Evolutionary conservation across 441 rosid species (phyloP).

Genomic region (Populus hybrid): DNA sequence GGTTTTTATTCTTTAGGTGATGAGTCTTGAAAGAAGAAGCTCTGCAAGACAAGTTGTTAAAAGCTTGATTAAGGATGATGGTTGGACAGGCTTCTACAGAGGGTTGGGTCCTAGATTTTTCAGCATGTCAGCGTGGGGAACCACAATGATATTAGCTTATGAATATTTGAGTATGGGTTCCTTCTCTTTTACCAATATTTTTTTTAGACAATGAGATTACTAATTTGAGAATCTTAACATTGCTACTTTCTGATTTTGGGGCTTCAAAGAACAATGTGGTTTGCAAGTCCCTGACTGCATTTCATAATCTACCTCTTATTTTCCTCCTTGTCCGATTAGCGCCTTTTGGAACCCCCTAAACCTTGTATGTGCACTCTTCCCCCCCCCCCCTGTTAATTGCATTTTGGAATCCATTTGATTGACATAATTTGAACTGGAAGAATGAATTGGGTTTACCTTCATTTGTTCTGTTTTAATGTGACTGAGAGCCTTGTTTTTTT

Average conservation of each 20-base stretch:
- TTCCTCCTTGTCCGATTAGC: too few relatives aligned
- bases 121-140: constrained; percentile 91
- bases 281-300: background rate
- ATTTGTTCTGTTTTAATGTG: background rate
- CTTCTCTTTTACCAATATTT: background rate
- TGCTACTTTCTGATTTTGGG: background rate
- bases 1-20: background rate
- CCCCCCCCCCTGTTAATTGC: background rate
- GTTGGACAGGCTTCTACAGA: constrained; percentile 80
- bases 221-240: background rate
- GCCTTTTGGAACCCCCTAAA: background rate
- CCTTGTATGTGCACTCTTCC: background rate
- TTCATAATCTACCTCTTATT: too few relatives aligned
- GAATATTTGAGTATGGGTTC: constrained; percentile 57
- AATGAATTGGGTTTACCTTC: background rate
- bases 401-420: background rate
- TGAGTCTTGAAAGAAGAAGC: constrained; percentile 42
- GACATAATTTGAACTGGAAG: background rate
- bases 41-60: constrained; percentile 67
- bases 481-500: background rate
- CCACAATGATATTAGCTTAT: constrained; percentile 91
- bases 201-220: background rate
- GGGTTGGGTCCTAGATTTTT: constrained; percentile 92
- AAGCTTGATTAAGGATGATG: constrained; percentile 80
- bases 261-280: background rate